Base-by-base conservation (phyloP, 129 eudicot genomes). In the Flaveria trinervia region DNA sequence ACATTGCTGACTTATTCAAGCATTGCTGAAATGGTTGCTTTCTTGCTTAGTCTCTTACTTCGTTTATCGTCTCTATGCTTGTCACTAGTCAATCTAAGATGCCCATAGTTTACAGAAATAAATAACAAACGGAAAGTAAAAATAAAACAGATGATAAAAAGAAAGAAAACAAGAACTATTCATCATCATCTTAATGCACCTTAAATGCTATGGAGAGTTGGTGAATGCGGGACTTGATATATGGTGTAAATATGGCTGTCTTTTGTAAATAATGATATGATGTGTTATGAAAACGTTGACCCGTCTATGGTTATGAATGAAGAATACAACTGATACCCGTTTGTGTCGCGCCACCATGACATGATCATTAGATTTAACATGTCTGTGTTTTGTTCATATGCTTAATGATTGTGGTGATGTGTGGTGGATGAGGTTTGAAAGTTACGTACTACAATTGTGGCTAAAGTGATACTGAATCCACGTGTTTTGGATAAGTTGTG, bases 201-300 rank as follows among this genome's bases (percentile, higher is more conserved):
- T 51, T 17, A 8, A 52, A 45, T 1, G 17, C 13, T 46, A 30
- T 71, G 75, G 46, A 52, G 12, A 44, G 68, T 18, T 68, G 75
- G 17, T 52, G 68, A 68, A 2, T 75, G 14, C 33, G 10, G 65
- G 65, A 22, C 65, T 22, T 57, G 30, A 11, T 60, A 26, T 39
- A 79, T 79, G 72, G 10, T 62, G 82, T 71, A 71, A 61, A 62
- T 79, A 72, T 36, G 66, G 77, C 65, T 20, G 2, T 71, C 54
- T 33, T 6, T 33, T 70, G 68, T 79, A 79, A 71, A 62, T 67
- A 45, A 68, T 20, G 56, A 65, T 39, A 61, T 59, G 23, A 52
- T 57, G 17, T 77, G 56, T 26, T 52, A 39, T 71, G 56, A 79
- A 49, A 52, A 50, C 25, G 13, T 36, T 22, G 71, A 36, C 65